phyloP scores from a whole-genome alignment of 2,329 filamentous ascomycete genomes.

The Aspergillus uvarum region DNA sequence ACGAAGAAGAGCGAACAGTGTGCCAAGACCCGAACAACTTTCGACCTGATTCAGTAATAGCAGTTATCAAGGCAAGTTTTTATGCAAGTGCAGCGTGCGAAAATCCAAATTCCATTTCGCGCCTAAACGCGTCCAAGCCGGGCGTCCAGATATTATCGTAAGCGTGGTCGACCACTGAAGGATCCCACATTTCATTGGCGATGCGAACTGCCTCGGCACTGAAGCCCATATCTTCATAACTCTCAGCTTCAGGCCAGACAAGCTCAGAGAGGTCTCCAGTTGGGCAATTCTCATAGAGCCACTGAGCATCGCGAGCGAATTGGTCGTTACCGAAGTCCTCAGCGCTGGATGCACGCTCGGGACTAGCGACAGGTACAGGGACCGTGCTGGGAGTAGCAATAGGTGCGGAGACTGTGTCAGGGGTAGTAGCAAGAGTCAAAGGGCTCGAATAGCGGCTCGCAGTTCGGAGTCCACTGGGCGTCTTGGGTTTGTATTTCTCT shows the following conservation, averaged over 20 bases:
- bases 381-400: neutral
- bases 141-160: conserved; percentile 15
- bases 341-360: neutral
- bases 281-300: conserved; percentile 28
- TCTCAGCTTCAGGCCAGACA: conserved; percentile 21
- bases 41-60: too few species aligned
- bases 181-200: conserved; percentile 18
- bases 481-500: conserved; percentile 46
- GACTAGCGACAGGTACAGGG: neutral
- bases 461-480: conserved; percentile 43
- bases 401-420: conserved; percentile 12
- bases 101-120: neutral
- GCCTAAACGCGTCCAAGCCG: conserved; percentile 19
- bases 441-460: conserved; percentile 31
- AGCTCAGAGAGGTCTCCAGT: conserved; percentile 26
- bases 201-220: conserved; percentile 13
- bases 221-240: conserved; percentile 19
- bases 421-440: conserved; percentile 15
- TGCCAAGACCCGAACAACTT: too few species aligned
- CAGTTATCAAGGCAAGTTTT: neutral
- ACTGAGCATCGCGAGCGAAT: conserved; percentile 27
- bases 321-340: conserved; percentile 25
- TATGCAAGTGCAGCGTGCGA: neutral
- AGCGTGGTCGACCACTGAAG: conserved; percentile 17
- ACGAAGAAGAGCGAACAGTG: too few species aligned